Evolutionary conservation across 176 grass and related monocot genomes (phyloP), one percentile per base, ranked within the genome.

Genomic region (Rhynchospora pubera): DNA sequence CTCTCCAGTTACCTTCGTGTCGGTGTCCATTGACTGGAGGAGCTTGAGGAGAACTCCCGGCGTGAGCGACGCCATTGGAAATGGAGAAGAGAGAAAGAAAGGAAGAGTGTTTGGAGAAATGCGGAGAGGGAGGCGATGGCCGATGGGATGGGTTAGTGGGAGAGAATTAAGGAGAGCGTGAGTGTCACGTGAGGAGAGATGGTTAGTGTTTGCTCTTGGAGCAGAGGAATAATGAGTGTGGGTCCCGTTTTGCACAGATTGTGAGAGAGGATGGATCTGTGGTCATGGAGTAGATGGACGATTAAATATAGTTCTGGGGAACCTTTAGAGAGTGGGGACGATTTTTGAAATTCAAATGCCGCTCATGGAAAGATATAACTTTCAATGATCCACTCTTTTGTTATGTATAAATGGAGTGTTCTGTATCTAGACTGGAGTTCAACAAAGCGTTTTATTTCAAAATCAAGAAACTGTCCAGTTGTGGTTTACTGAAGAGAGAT

Each of bases 11-110:
- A 92, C 88, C 43, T 86, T 87, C 10, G 91, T 87, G 9, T 94
- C 91, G 10, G 83, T 87, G 82, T 94, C 84, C 94, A 97, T 97
- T 8, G 91, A 68, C 83, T 97, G 94, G 0, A 97, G 86, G 2
- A 97, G 83, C 86, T 86, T 87, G 2, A 97, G 86, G 52, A 97
- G 91, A 30, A 91, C 90, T 3, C 94, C 94, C 66, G 72, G 88
- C 83, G 88, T 89, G 28, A 94, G 69, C 8, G 86, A 84, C 80
- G 94, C 91, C 94, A 97, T 97, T 64, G 85, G 44, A 39, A 48
- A 78, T 79, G 69, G 39, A 57, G 52, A 14, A 39, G 59, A 8
- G 48, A 70, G 64, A 11, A 12, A 65, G 62, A 42, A 28, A 15
- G 66, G 0, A 42, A 64, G 84, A 84, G 48, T 10, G 14, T 3